Evolutionary conservation across 805 yeast species (phyloP).

Genomic region (Lachancea lanzarotensis): DNA sequence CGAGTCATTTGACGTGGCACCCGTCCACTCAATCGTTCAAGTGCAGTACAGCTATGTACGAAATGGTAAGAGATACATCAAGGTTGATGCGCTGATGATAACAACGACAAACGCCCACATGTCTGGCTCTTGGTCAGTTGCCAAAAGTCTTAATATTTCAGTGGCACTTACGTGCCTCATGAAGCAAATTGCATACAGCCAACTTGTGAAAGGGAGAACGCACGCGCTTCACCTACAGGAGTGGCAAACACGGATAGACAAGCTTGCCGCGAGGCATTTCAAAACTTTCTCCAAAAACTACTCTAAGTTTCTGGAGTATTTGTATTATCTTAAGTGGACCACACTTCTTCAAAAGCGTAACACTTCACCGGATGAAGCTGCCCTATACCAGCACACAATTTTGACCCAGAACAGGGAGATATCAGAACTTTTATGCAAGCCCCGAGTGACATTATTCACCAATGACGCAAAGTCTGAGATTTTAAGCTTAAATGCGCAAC

Average conservation of each 20-base stretch:
- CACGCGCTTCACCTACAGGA: slow-evolving; percentile 5
- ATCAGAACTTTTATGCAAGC: slow-evolving; percentile 8
- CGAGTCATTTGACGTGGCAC: slow-evolving; percentile 10
- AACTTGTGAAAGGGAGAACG: slow-evolving; percentile 3
- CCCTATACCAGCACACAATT: slow-evolving; percentile 10
- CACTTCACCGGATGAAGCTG: slow-evolving; percentile 20
- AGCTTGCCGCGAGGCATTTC: slow-evolving; percentile 6
- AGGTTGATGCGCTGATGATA: slow-evolving; percentile 10
- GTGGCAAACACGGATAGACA: slow-evolving; percentile 10
- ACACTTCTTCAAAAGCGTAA: slow-evolving; percentile 13
- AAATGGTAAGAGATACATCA: slow-evolving; percentile 1
- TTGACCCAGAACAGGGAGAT: slow-evolving; percentile 3
- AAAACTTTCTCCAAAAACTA: neutral
- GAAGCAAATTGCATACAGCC: slow-evolving; percentile 11
- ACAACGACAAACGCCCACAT: slow-evolving; percentile 9
- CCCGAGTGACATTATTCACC: slow-evolving; percentile 2
- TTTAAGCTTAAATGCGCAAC: slow-evolving; percentile 5
- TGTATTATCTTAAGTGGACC: slow-evolving; percentile 15
- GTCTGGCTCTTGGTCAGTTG: slow-evolving; percentile 3
- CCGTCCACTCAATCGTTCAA: slow-evolving; percentile 11
- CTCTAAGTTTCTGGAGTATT: slow-evolving; percentile 6
- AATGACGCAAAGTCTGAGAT: neutral
- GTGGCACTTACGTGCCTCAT: slow-evolving; percentile 10
- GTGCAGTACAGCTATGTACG: slow-evolving; percentile 7
- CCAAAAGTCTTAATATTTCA: slow-evolving; percentile 4